Evolutionary conservation across 1,284 basidiomycete species (phyloP), one percentile per base, ranked within the genome.

Genomic region (Cerrena zonata): DNA sequence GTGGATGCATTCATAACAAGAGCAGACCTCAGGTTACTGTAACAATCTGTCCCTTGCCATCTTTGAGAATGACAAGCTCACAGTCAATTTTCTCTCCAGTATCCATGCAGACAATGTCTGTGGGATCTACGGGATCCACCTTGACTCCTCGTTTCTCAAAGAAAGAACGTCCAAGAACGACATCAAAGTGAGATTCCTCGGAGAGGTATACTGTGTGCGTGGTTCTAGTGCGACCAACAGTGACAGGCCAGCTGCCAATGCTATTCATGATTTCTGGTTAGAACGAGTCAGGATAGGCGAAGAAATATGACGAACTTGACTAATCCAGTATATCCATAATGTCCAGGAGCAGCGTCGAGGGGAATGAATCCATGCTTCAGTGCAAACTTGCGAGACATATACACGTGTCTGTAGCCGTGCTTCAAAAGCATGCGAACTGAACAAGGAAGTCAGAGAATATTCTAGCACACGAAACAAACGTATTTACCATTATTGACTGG

Each of bases 121-220:
- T 98, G 50, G 86, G 86, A 67, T 99, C 95, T 36, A 87, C 72
- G 0, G 85, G 74, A 62, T 89, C 89, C 22, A 82, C 84, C 66
- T 85, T 85, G 58, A 99, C 83, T 58, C 88, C 86, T 60, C 95
- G 79, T 63, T 84, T 84, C 70, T 99, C 96, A 69, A 94, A 88
- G 74, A 98, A 99, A 26, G 89, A 86, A 39, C 95, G 79, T 2
- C 95, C 95, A 2, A 99, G 78, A 19, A 98, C 90, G 45, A 97
- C 91, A 60, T 97, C 94, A 70, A 99, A 99, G 67, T 97, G 94
- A 21, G 87, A 86, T 68, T 97, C 94, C 66, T 99, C 95, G 7
- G 89, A 89, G 27, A 98, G 74, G 70, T 90, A 90, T 1, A 91
- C 86, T 0, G 77, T 58, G 47, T 74, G 73, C 41, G 58, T 65